Base-by-base conservation (phyloP, 148 eudicot species). In the Arbutus unedo region DNA sequence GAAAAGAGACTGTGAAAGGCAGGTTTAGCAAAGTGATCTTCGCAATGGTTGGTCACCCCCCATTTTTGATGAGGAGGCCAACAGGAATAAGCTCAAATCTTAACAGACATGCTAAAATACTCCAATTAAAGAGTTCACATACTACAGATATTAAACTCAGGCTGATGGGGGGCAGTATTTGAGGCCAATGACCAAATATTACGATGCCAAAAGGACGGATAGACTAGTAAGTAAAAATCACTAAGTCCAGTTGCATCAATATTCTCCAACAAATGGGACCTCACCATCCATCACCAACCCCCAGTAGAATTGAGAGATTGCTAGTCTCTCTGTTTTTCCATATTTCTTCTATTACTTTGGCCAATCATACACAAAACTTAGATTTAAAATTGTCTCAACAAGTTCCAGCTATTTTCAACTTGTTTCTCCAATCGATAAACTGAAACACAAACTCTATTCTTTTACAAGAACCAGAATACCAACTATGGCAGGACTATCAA, bases 131-230 rank as follows among this genome's bases (percentile, higher is more conserved):
- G 47, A 53, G 23, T 11, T 53, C 6, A 7, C 6, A 19, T 6
- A 8, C 44, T 5, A 67, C 13, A 67, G 6, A 31, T 14, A 25
- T 15, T 31, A 3, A 13, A 23, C 11, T n/a, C 16, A 45, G 15
- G 10, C 19, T 16, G n/a, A 21, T 60, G 4, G 8, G 8, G 11
- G 18, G 60, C 59, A 47, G 53, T 55, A 76, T 21, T 21, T 59
- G 64, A 78, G 41, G 71, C 72, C 59, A 75, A 23, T 23, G 72
- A 73, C 48, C 55, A 60, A 66, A 23, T 67, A 67, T 48, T 81
- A 23, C 73, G 21, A 62, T 71, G 82, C 72, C 25, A 47, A n/a
- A 74, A 16, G 60, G 21, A 6, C 5, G 68, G 53, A 49, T 31
- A 57, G 9, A 72, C 48, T 38, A 64, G 13, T 45, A 47, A 73